phyloP scores from a whole-genome alignment of 345 rosid species.

The Camelina sativa region DNA sequence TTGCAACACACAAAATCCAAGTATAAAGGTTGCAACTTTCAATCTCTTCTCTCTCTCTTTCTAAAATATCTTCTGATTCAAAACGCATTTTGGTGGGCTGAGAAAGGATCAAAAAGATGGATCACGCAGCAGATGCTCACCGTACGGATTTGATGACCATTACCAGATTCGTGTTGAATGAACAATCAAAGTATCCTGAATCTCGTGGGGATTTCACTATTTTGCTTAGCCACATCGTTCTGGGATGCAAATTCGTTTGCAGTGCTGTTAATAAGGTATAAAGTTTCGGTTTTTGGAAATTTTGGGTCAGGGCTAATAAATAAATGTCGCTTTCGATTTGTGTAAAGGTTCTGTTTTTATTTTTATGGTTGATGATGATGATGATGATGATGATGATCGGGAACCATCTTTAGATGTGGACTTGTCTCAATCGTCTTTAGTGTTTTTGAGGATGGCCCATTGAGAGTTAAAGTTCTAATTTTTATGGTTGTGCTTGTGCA shows the following conservation, averaged over 20 bases:
- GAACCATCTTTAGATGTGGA: too few relatives aligned
- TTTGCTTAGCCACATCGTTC: slow-evolving; percentile 89
- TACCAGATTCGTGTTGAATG: slow-evolving; percentile 82
- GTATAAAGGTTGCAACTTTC: background rate
- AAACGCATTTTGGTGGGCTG: background rate
- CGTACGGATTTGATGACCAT: slow-evolving; percentile 98
- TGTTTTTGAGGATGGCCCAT: too few relatives aligned
- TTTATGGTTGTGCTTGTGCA: too few relatives aligned
- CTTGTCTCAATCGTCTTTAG: too few relatives aligned
- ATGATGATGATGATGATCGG: too few relatives aligned
- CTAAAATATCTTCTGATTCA: background rate
- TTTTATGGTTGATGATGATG: too few relatives aligned
- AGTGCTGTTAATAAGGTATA: too few relatives aligned
- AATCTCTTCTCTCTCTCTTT: background rate
- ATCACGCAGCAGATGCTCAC: slow-evolving; percentile 82
- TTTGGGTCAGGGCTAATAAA: too few relatives aligned
- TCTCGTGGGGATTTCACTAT: slow-evolving; percentile 98
- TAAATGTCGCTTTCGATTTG: too few relatives aligned
- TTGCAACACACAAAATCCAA: slow-evolving; percentile 31
- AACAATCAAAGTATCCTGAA: slow-evolving; percentile 89
- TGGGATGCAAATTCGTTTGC: slow-evolving; percentile 99
- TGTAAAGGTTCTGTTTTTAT: too few relatives aligned
- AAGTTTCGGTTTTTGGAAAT: too few relatives aligned
- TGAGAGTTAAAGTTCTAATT: too few relatives aligned
- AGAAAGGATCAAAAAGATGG: slow-evolving; percentile 56